phyloP scores from a whole-genome alignment of 148 eudicot genomes.

The Talinum fruticosum region DNA sequence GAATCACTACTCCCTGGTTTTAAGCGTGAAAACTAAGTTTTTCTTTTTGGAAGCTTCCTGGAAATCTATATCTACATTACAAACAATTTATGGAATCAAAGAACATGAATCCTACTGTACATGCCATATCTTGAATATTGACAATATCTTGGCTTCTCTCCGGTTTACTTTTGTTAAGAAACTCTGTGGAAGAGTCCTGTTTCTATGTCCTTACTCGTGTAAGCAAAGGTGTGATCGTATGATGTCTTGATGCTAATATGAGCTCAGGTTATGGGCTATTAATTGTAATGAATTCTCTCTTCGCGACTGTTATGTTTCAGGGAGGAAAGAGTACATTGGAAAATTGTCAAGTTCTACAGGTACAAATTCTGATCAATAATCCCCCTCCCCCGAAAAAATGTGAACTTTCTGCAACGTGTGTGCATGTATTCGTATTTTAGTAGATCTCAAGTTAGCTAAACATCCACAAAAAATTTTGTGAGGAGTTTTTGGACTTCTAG shows the following conservation, averaged over 20 bases:
- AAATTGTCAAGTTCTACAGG: constrained; percentile 98
- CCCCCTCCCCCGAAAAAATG: not conserved
- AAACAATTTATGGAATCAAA: not conserved
- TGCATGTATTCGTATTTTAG: too few species aligned
- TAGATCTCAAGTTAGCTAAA: too few species aligned
- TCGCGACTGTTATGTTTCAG: constrained; percentile 36
- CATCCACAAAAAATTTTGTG: too few species aligned
- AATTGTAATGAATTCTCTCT: not conserved
- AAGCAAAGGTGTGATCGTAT: not conserved
- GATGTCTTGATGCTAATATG: not conserved
- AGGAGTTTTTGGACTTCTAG: too few species aligned
- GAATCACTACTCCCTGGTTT: not conserved
- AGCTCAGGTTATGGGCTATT: not conserved
- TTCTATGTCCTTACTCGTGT: not conserved
- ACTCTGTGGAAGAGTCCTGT: not conserved
- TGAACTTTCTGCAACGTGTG: too few species aligned
- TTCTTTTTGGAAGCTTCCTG: not conserved
- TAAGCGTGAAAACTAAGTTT: not conserved
- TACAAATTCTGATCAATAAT: constrained; percentile 15
- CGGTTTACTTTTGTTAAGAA: too few species aligned
- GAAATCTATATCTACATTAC: not conserved
- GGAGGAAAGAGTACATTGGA: constrained; percentile 95
- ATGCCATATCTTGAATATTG: not conserved
- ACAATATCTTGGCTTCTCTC: not conserved
- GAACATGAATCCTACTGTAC: not conserved